phyloP scores from a whole-genome alignment of 306 rosid species.

The Urtica urens region DNA sequence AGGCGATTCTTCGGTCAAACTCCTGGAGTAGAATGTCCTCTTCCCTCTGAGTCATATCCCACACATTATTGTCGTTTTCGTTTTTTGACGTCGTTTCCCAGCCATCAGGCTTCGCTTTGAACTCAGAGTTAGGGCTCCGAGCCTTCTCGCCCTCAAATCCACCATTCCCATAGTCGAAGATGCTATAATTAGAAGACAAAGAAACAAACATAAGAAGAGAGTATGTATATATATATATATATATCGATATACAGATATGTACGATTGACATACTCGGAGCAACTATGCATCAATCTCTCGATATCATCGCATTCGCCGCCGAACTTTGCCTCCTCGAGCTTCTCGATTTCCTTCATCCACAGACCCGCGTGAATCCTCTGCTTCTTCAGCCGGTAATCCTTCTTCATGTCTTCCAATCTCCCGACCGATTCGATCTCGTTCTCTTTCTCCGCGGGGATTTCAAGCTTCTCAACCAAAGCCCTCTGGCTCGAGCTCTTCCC shows the following conservation, averaged over 20 bases:
- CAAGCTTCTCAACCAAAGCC: constrained; percentile 28
- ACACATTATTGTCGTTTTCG: constrained; percentile 64
- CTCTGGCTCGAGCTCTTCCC: constrained; percentile 31
- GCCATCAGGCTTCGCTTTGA: constrained; percentile 83
- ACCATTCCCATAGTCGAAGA: constrained; percentile 48
- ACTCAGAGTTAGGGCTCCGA: constrained; percentile 38
- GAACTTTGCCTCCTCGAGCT: constrained; percentile 74
- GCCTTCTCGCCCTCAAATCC: constrained; percentile 43
- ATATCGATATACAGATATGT: no score
- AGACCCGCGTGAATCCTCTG: constrained; percentile 79
- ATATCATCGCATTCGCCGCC: constrained; percentile 62
- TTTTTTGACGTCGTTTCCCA: constrained; percentile 82
- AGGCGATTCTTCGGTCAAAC: constrained; percentile 84
- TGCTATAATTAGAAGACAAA: no score
- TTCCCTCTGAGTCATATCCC: constrained; percentile 98
- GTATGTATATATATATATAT: no score
- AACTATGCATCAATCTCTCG: constrained; percentile 77
- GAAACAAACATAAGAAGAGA: no score
- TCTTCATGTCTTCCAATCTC: constrained; percentile 69
- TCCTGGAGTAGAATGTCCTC: constrained; percentile 93
- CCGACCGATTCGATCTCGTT: constrained; percentile 30
- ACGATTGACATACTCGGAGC: constrained; percentile 50
- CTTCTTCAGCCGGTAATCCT: constrained; percentile 79
- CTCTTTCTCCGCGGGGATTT: not conserved
- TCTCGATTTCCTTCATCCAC: constrained; percentile 93